Evolutionary conservation across 352 stramenopile species (phyloP).

Genomic region (Phytophthora fragariae): DNA sequence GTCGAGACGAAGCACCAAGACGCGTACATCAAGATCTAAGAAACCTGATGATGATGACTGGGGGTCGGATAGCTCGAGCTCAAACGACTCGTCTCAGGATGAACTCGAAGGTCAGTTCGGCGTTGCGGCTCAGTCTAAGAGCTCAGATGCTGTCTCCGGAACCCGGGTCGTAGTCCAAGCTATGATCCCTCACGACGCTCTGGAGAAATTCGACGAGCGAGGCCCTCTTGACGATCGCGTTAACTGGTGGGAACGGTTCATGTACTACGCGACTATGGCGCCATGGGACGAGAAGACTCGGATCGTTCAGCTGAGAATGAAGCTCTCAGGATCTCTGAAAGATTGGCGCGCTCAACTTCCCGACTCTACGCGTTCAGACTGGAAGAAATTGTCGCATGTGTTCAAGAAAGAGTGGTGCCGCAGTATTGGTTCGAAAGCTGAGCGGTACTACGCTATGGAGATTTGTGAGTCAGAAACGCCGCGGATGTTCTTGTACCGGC

Average conservation of each 20-base stretch:
- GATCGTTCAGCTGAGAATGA: neutral
- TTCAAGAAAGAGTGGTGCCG: neutral
- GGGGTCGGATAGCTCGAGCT: no score
- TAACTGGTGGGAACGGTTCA: conserved; percentile 12
- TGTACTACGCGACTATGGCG: conserved; percentile 7
- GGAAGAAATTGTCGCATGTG: neutral
- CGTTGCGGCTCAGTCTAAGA: no score
- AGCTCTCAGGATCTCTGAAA: neutral
- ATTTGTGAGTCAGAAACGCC: neutral
- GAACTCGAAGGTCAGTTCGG: no score
- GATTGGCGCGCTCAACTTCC: neutral
- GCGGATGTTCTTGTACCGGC: neutral
- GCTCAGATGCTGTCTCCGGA: no score
- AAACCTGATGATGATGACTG: no score
- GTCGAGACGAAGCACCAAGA: no score
- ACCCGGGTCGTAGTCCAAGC: no score
- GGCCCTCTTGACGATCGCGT: neutral
- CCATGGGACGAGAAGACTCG: conserved; percentile 1
- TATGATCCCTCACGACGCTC: no score
- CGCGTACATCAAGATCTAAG: no score
- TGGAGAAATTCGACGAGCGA: neutral
- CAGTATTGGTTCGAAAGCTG: neutral
- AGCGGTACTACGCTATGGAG: neutral
- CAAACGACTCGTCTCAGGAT: no score
- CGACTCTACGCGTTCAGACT: neutral